Evolutionary conservation across 129 eudicot species (phyloP), one percentile per base, ranked within the genome.

Genomic region (Chrysanthemum seticuspe): DNA sequence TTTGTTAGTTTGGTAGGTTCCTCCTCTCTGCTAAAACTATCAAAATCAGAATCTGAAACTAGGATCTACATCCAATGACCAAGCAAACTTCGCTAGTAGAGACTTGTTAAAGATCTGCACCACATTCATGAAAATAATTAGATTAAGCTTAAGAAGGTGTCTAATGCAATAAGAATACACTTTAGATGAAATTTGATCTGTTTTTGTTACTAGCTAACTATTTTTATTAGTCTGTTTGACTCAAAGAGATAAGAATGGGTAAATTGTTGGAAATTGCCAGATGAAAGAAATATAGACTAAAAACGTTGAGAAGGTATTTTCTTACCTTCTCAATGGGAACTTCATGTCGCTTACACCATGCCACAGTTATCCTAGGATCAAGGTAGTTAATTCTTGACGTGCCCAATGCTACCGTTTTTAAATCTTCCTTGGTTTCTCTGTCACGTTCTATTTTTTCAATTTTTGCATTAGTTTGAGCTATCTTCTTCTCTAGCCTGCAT

Each of bases 281-380:
- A 10, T 40, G 47, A 40, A 40, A 40, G 47, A 40, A 40, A 40
- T 40, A 40, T 40, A 29, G 34, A 29, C 34, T 40, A 40, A 40
- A 40, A 40, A 40, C 47, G 47, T 40, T 36, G 44, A 36, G 8
- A 36, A 6, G 44, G 44, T 36, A 5, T 36, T 7, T 40, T 40
- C 10, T 40, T 40, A 40, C 98, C 97, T 94, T 94, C 76, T 94
- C 99, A 25, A 94, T 94, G 44, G 97, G 99, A 70, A 94, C 99
- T 81, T 94, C 99, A 8, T 88, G 87, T 70, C 99, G 81, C 82
- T 94, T 94, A 74, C 99, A 94, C 98, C 98, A 94, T 3, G 98
- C 98, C 27, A 94, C 99, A 0, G 99, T 94, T 74, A 94, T 94
- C 81, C 99, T 79, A 21, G 99, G 99, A 81, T 94, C 99, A 67